Conservation (phyloP, 345 rosid genomes). For the Sonneratia alba region DNA sequence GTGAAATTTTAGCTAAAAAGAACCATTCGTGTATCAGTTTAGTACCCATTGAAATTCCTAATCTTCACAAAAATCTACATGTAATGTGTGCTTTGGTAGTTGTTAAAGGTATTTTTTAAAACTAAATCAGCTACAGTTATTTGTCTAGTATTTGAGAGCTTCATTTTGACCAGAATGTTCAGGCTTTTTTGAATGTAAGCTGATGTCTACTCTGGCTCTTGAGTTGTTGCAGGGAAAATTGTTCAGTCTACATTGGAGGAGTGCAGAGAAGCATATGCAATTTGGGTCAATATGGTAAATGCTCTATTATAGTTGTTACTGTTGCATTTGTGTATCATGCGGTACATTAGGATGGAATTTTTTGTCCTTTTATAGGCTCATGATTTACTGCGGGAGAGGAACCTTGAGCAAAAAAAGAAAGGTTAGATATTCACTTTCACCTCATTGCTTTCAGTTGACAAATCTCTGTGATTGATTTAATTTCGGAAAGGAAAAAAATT, state of each 20-base stretch:
- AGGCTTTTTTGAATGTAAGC: neutral
- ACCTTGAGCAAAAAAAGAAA: conserved; percentile 39
- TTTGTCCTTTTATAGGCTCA: conserved; percentile 51
- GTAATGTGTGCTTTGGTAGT: neutral
- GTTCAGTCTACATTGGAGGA: conserved; percentile 85
- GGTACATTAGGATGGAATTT: conserved; percentile 1
- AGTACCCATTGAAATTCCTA: neutral
- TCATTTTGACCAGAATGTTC: neutral
- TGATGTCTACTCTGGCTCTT: conserved; percentile 3
- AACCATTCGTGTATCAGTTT: neutral
- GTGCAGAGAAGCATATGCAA: conserved; percentile 71
- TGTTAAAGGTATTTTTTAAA: neutral
- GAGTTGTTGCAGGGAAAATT: conserved; percentile 54
- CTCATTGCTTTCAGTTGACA: neutral
- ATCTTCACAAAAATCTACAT: neutral
- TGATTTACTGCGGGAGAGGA: conserved; percentile 56
- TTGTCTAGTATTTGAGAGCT: neutral
- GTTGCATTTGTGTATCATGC: neutral
- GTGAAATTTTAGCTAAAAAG: neutral
- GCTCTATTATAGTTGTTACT: neutral
- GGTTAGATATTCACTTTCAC: conserved; percentile 21
- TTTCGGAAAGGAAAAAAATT: neutral
- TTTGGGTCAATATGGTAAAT: conserved; percentile 63
- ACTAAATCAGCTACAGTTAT: neutral
- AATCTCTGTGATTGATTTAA: neutral